Base-by-base conservation (phyloP, 164 flowering plant species). In the Paratinospora sagittata region DNA sequence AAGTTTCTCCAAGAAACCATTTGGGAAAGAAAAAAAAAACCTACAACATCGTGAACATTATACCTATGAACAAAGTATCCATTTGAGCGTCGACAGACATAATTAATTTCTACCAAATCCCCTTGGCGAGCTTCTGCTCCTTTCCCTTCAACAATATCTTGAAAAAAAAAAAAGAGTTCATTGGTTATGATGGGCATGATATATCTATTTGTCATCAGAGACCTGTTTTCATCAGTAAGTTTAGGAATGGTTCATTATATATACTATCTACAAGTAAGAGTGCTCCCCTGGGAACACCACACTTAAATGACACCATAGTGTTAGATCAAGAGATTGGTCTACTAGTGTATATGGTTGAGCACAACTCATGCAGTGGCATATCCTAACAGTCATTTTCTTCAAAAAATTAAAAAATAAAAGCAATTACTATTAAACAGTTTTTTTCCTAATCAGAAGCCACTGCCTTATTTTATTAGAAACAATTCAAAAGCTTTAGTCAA, bases 21-120 rank as follows among this genome's bases (percentile, higher is more conserved):
- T 30, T 30, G 34, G 34, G 7, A 61, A 9, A 61, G 2, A 9
- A 12, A 74, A 34, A 63, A 9, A 69, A 21, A 34, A 10, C 19
- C 19, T n/a, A 26, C 26, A 27, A 45, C 6, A 65, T 21, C 2
- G 9, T 0, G 3, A 43, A 63, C 2, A 41, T 17, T 14, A 19
- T 82, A 96, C 99, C 99, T 96, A 71, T 92, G 91, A 63, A 96
- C 98, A 80, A 91, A 96, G 72, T 96, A 91, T 70, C 99, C 99
- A 86, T 96, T 96, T 70, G 96, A 80, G 63, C 99, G 90, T 27
- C 97, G 80, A 79, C 99, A 96, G 24, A 92, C 99, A 74, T 96
- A 96, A 74, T 96, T 95, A 58, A 92, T 65, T 82, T 90, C 89
- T 60, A 92, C 93, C 23, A 83, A 6, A 75, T 96, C 89, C 70